Base-by-base conservation (phyloP, 2,329 filamentous ascomycete species). In the Monosporascus sp. region DNA sequence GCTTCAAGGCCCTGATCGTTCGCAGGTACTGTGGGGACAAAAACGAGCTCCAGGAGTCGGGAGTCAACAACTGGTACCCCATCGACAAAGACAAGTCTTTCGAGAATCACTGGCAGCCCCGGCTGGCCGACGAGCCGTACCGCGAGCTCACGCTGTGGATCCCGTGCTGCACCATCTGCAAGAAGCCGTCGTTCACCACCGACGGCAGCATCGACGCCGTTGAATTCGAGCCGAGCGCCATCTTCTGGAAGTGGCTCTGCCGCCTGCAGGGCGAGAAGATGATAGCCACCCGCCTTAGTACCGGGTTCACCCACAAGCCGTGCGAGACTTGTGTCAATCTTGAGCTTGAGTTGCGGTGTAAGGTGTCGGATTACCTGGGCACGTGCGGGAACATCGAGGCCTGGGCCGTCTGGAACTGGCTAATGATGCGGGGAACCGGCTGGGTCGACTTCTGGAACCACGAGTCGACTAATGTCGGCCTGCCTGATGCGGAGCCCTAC, bases 371-470 rank as follows among this genome's bases (percentile, higher is more conserved):
- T 2, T 59, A 53, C 31, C 7, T 62, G 5, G 31, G 51, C n/a
- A 7, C 20, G 3, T 52, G 53, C 17, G 28, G 24, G 2, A 28
- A 45, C 5, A 17, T 35, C 11, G 51, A 57, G 20, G 57, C 55
- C 17, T 63, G 59, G 61, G 54, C 52, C 1, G 50, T 65, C 24
- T 62, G 55, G 56, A 38, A 51, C 24, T 65, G 63, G 61, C 40
- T 65, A 18, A 35, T 22, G 9, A 35, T 47, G 20, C 57, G 61
- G 26, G 52, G 54, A 20, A n/a, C 49, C 7, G 57, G 51, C 11
- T 17, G 37, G 3, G 49, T 52, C 8, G 49, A 54, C 45, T 59
- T 63, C 50, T 60, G 52, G 46, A 22, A 57, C 7, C 59, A 63
- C 26, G 51, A 59, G 20, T 15, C 31, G 2, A 18, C 41, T 5